Conservation (phyloP, 768 basidiomycete genomes). For the Lactifluus piperatus region DNA sequence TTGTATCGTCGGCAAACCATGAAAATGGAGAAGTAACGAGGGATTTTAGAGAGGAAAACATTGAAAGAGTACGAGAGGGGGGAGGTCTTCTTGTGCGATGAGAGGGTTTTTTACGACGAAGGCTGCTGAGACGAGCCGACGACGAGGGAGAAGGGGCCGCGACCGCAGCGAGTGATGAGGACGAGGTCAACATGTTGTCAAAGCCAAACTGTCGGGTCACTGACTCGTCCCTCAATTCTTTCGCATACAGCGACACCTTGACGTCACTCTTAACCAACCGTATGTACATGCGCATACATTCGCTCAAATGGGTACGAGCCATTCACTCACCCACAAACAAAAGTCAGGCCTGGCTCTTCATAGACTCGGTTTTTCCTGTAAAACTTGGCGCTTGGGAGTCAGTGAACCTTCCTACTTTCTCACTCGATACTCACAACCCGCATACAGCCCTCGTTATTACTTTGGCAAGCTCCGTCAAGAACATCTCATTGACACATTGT, state of each 20-base stretch:
- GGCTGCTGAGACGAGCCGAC: constrained; percentile 10
- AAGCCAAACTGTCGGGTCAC: constrained; percentile 34
- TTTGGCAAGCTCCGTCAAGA: constrained; percentile 54
- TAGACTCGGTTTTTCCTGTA: constrained; percentile 75
- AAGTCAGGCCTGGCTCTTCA: constrained; percentile 55
- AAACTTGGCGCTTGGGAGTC: constrained; percentile 67
- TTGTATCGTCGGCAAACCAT: constrained; percentile 25
- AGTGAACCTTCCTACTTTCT: constrained; percentile 24
- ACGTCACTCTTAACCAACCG: neutral
- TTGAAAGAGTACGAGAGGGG: constrained; percentile 24
- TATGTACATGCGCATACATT: constrained; percentile 6
- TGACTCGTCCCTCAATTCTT: neutral
- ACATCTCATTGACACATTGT: constrained; percentile 41
- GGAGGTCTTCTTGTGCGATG: constrained; percentile 17
- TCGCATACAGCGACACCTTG: neutral
- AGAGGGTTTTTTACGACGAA: constrained; percentile 18
- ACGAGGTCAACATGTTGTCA: constrained; percentile 18
- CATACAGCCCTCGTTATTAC: constrained; percentile 50
- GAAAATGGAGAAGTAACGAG: constrained; percentile 28
- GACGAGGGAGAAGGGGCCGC: constrained; percentile 23
- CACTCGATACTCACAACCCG: neutral
- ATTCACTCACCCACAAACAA: constrained; percentile 13
- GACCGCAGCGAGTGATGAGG: constrained; percentile 23
- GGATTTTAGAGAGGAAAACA: constrained; percentile 30
- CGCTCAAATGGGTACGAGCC: neutral